These are phyloP conservation scores for Sphaerulina vaccinii DNA, from an alignment of 2,329 filamentous ascomycete species.

Conservation along the genomic window DNA sequence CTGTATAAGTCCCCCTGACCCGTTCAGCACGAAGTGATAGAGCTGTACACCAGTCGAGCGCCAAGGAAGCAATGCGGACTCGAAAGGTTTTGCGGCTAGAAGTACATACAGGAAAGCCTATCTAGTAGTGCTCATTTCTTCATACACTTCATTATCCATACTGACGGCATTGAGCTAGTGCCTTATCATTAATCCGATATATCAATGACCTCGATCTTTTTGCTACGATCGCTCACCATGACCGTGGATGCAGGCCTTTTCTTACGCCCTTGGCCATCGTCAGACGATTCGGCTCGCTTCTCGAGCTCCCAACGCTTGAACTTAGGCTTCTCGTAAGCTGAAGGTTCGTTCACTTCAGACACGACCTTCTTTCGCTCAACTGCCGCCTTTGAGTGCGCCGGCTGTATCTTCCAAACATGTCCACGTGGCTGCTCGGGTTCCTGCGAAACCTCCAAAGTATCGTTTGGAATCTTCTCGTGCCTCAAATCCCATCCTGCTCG, in stretches of 20 bases:
- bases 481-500: constrained; percentile 71
- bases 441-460: constrained; percentile 13
- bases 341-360: not conserved
- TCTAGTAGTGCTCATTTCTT: too few species aligned
- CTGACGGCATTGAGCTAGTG: too few species aligned
- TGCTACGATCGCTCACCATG: constrained; percentile 3
- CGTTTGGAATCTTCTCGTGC: constrained; percentile 70
- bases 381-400: not conserved
- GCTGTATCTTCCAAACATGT: constrained; percentile 12
- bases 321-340: not conserved
- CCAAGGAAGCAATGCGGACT: too few species aligned
- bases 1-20: too few species aligned
- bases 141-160: too few species aligned
- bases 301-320: not conserved
- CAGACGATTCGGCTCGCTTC: too few species aligned
- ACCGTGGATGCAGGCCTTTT: constrained; percentile 3
- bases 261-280: too few species aligned
- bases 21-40: not conserved
- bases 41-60: not conserved
- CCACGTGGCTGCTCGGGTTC: constrained; percentile 10
- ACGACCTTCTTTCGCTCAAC: not conserved
- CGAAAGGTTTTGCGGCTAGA: too few species aligned
- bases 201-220: constrained; percentile 2
- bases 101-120: too few species aligned
- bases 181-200: not conserved